These are phyloP conservation scores for Hymenochaete sp. DNA, from an alignment of 1,284 basidiomycete genomes.

Conservation along the genomic window DNA sequence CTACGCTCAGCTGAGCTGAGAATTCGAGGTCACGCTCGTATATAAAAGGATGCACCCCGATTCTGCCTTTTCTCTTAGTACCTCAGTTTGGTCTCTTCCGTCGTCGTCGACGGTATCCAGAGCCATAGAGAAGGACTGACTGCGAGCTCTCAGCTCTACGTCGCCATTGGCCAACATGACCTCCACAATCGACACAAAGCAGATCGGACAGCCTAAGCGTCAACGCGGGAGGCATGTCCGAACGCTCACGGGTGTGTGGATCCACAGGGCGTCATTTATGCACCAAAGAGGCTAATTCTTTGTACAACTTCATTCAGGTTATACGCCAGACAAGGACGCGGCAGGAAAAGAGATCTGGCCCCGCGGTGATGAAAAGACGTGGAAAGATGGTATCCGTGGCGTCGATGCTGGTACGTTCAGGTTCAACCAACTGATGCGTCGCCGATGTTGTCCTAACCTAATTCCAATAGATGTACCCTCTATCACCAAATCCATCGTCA, in stretches of 20 bases:
- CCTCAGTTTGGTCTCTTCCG: too few relatives aligned
- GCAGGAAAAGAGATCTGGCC: conserved; percentile 79
- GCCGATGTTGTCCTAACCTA: conserved; percentile 10
- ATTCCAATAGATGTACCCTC: conserved; percentile 42
- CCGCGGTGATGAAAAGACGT: conserved; percentile 69
- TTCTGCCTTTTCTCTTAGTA: too few relatives aligned
- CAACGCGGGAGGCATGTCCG: conserved; percentile 60
- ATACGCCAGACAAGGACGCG: conserved; percentile 64
- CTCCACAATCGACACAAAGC: conserved; percentile 51
- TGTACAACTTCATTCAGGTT: conserved; percentile 39
- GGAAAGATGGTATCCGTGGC: conserved; percentile 60
- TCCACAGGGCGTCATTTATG: not conserved
- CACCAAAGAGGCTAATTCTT: not conserved
- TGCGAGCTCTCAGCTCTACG: too few relatives aligned
- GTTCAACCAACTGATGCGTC: conserved; percentile 6
- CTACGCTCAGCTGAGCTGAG: too few relatives aligned
- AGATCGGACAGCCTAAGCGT: conserved; percentile 49
- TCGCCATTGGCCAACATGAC: too few relatives aligned
- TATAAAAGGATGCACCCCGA: too few relatives aligned
- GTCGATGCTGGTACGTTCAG: conserved; percentile 45
- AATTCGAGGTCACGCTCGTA: too few relatives aligned
- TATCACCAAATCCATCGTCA: conserved; percentile 77
- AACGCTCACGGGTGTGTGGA: conserved; percentile 53
- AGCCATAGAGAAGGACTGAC: too few relatives aligned
- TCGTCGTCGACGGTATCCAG: too few relatives aligned